Percentiles rank a stretch among this genome's conserved stretches.
These are phyloP conservation scores for Lippia alba DNA, from an alignment of 305 asterid genomes.

Conservation along the genomic window DNA sequence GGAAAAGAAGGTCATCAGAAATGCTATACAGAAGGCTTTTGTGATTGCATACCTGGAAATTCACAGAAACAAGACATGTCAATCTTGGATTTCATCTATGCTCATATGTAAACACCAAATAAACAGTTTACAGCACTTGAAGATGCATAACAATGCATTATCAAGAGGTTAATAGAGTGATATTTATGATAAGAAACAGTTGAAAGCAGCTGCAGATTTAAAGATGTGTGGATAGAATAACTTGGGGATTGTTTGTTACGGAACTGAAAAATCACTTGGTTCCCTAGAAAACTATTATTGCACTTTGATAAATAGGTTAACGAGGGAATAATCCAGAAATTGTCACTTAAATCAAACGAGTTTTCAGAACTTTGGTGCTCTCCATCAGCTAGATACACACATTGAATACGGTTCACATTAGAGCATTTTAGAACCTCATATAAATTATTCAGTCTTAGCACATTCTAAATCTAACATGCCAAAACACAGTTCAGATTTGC, in stretches of 20 bases:
- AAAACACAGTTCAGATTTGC: too few relatives aligned
- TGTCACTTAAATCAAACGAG: too few relatives aligned
- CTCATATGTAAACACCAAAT: slow-evolving; percentile 1
- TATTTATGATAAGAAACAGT: neutral
- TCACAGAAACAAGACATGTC: slow-evolving; percentile 18
- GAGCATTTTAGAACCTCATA: neutral
- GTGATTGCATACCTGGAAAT: slow-evolving; percentile 88
- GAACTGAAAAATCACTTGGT: too few relatives aligned
- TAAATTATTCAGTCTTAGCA: neutral
- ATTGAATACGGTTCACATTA: neutral
- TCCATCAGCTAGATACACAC: neutral
- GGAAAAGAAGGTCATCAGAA: slow-evolving; percentile 84
- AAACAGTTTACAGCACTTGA: neutral
- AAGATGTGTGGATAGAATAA: neutral
- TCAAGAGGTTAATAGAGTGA: neutral
- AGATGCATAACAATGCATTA: neutral
- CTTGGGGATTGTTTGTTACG: too few relatives aligned
- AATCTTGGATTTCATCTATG: slow-evolving; percentile 15
- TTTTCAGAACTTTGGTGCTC: too few relatives aligned
- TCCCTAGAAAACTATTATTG: neutral
- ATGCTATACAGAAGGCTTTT: slow-evolving; percentile 84
- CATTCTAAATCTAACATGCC: too few relatives aligned
- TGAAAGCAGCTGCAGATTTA: neutral
- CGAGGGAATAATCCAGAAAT: neutral
- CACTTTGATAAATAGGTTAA: neutral